Conservation (phyloP, 495 filamentous ascomycete species). For the Neurospora intermedia region DNA sequence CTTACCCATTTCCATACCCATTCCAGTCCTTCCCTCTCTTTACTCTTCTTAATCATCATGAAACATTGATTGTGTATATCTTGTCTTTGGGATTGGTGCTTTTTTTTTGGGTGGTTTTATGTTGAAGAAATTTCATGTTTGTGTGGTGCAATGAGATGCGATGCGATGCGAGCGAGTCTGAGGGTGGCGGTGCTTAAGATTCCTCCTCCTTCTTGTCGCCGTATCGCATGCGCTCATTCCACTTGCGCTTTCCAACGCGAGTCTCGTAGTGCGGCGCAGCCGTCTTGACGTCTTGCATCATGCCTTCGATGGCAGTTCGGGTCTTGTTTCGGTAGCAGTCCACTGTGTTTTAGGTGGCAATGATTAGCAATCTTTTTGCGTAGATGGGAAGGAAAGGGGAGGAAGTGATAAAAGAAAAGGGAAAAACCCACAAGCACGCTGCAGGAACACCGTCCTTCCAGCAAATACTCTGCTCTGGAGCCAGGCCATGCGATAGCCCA, state of each 20-base stretch:
- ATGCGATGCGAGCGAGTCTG: neutral
- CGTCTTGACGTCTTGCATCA: slow-evolving; percentile 57
- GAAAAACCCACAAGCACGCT: slow-evolving; percentile 71
- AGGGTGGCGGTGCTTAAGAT: neutral
- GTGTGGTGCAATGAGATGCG: neutral
- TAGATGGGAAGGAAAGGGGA: neutral
- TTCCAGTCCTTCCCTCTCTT: neutral
- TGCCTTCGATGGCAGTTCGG: slow-evolving; percentile 61
- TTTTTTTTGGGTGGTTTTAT: neutral
- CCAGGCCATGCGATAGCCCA: slow-evolving; percentile 94
- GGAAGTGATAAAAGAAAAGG: neutral
- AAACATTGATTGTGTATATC: neutral
- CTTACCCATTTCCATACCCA: neutral
- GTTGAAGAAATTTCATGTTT: neutral
- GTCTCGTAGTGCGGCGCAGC: slow-evolving; percentile 84
- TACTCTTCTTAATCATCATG: neutral
- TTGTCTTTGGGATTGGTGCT: neutral
- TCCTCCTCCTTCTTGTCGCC: slow-evolving; percentile 31
- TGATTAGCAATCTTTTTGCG: neutral
- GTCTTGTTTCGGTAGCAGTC: slow-evolving; percentile 94
- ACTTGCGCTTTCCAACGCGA: slow-evolving; percentile 73
- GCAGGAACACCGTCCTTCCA: slow-evolving; percentile 75
- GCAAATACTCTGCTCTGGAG: slow-evolving; percentile 82
- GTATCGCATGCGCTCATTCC: slow-evolving; percentile 52
- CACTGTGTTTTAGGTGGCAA: slow-evolving; percentile 40